A percentile compares a stretch with the other conserved stretches of the same genome.
Evolutionary conservation across 164 flowering plant species (phyloP).

Genomic region (Houttuynia cordata): DNA sequence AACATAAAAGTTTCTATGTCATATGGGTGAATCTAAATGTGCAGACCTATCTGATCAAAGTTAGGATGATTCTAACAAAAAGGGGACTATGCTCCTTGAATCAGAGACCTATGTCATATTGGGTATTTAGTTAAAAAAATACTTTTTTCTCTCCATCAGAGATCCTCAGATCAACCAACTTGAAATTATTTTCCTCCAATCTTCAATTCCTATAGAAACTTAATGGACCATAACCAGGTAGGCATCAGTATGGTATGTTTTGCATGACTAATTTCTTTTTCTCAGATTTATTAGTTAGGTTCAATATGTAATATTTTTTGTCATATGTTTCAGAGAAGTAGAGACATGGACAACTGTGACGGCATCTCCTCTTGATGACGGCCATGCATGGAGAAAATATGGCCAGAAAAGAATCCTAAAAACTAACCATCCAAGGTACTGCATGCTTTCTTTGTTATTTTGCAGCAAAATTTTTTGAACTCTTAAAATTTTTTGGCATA

Average conservation of each 20-base stretch:
- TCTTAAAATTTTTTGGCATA: no score
- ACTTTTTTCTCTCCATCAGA: neutral
- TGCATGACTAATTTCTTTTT: neutral
- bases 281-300: neutral
- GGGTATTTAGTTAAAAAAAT: neutral
- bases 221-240: no score
- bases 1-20: neutral
- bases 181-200: neutral
- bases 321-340: conserved; percentile 8
- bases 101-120: no score
- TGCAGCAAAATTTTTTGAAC: no score
- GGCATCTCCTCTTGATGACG: conserved; percentile 23
- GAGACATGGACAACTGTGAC: conserved; percentile 8
- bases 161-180: no score
- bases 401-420: conserved; percentile 30
- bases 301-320: neutral
- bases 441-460: no score
- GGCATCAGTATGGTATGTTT: no score
- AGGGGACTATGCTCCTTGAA: no score
- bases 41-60: no score
- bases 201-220: no score
- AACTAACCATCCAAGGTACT: conserved; percentile 43
- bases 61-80: no score
- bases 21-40: neutral
- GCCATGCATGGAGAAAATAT: conserved; percentile 39